These are phyloP conservation scores for Podila minutissima DNA, from an alignment of 192 early-diverging fungal species.

Conservation along the genomic window DNA sequence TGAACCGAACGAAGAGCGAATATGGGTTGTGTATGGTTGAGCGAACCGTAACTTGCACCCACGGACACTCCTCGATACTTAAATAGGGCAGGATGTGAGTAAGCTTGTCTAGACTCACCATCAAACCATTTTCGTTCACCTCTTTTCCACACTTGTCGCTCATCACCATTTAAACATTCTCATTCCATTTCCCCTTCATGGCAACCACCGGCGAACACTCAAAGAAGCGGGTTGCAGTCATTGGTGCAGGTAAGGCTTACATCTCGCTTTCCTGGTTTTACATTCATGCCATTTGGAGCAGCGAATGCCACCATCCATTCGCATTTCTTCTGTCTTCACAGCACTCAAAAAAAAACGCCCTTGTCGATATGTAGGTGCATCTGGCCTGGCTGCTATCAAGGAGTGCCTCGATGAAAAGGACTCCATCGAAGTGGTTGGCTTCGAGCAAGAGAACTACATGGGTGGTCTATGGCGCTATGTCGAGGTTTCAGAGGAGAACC, in stretches of 20 bases:
- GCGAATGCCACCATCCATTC: not conserved
- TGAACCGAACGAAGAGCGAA: no score
- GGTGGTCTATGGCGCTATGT: conserved; percentile 71
- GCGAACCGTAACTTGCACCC: no score
- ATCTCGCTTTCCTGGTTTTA: not conserved
- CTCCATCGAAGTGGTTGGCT: conserved; percentile 60
- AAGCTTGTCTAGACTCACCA: no score
- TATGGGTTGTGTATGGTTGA: no score
- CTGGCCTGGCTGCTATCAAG: conserved; percentile 64
- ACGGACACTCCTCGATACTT: no score
- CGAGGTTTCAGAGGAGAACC: conserved; percentile 51
- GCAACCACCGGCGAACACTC: not conserved
- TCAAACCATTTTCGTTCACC: no score
- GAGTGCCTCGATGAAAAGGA: conserved; percentile 64
- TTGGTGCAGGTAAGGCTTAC: conserved; percentile 13
- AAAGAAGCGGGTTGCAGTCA: conserved; percentile 10
- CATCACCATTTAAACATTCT: not conserved
- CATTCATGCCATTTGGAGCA: not conserved
- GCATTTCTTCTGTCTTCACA: not conserved
- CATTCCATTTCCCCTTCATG: not conserved
- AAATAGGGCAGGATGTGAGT: no score
- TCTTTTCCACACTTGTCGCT: not conserved
- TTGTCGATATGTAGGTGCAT: conserved; percentile 42
- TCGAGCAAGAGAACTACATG: conserved; percentile 60
- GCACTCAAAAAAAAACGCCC: not conserved